phyloP scores from a whole-genome alignment of 352 stramenopile species.

The Aphanomyces cochlioides region DNA sequence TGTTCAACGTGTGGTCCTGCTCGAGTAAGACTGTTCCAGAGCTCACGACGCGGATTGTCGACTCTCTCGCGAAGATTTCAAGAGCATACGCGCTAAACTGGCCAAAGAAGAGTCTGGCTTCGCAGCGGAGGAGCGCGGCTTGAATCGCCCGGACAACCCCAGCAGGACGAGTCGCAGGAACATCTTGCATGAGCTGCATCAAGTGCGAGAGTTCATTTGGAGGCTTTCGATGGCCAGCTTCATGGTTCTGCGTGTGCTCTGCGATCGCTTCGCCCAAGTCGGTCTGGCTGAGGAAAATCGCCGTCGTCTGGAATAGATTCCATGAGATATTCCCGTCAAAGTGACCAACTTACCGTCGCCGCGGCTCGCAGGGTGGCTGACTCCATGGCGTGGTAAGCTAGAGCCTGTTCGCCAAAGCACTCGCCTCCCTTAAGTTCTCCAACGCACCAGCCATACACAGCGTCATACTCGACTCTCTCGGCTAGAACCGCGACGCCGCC shows the following conservation, averaged over 20 bases:
- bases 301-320: not conserved
- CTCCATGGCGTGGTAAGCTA: not conserved
- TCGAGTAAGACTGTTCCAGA: constrained; percentile 18
- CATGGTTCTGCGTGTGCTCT: not conserved
- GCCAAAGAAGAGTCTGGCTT: constrained; percentile 15
- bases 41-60: constrained; percentile 1
- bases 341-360: not conserved
- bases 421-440: constrained; percentile 19
- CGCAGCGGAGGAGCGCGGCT: not conserved
- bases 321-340: too few species aligned
- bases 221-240: not conserved
- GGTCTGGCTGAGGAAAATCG: constrained; percentile 2
- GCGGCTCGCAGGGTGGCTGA: constrained; percentile 8
- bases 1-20: constrained; percentile 20
- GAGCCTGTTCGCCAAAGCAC: constrained; percentile 23
- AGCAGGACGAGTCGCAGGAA: not conserved
- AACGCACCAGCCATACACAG: not conserved
- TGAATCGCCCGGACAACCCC: not conserved
- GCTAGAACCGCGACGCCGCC: not conserved
- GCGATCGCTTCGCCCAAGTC: constrained; percentile 5
- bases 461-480: constrained; percentile 17
- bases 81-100: constrained; percentile 2
- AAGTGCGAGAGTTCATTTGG: not conserved
- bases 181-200: not conserved
- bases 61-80: constrained; percentile 3